Evolutionary conservation across 768 basidiomycete genomes (phyloP), one percentile per base, ranked within the genome.

Genomic region (Termitomyces eurrhizus): DNA sequence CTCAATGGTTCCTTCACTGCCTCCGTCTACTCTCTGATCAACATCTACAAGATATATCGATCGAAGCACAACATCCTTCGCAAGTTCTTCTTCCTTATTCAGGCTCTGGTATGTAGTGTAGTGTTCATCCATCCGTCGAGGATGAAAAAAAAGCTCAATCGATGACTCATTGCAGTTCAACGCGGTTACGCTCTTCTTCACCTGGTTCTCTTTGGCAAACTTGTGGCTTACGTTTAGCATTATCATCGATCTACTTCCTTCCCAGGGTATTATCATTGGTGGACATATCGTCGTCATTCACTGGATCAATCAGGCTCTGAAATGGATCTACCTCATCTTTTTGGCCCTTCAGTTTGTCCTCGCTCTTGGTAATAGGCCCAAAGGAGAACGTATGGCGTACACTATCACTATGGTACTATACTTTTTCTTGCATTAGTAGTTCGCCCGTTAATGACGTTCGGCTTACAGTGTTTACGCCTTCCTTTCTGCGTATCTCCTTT

Each of bases 1-100:
- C n/a, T 97, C 68, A 98, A 98, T 70, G 96, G 95, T 42, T 95
- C 93, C 13, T 96, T 97, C 66, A 92, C 93, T 44, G 94, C 94
- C 13, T 92, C 92, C 1, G 87, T 94, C 49, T 96, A 96, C 73
- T 87, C 93, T 29, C 73, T 97, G 16, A 88, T 93, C 69, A 91
- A 96, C 76, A 97, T 95, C 78, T 92, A 89, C 79, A 81, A 83
- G 63, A 81, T 95, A 48, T 98, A 97, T 75, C 83, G 82, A 66
- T 93, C 92, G 33, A 83, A 87, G 14, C 95, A 98, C 68, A 89
- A 89, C 41, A 80, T 92, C 58, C 82, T 96, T 65, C 86, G 96
- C 67, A 90, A 98, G 89, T 89, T 98, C 78, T 21, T 21, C 21
- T 94, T 98, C 73, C 95, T 97, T 69, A 72, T 98, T 46, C 96